These are phyloP conservation scores for Myxozyma udenii DNA, from an alignment of 805 yeast genomes.

Conservation along the genomic window DNA sequence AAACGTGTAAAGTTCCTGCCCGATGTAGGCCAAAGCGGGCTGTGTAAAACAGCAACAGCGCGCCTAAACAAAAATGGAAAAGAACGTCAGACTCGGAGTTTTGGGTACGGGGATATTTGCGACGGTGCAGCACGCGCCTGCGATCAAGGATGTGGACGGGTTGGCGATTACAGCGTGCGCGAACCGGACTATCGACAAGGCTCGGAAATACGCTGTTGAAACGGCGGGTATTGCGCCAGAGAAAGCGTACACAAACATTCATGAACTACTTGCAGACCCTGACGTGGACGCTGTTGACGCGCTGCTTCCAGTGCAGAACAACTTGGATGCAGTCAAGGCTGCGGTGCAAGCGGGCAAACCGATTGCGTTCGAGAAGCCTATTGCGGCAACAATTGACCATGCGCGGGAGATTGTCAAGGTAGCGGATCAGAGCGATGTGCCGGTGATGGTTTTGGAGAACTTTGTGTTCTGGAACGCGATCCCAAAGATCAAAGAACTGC, in stretches of 20 bases:
- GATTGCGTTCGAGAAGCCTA: slow-evolving; percentile 81
- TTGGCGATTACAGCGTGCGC: slow-evolving; percentile 65
- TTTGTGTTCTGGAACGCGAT: slow-evolving; percentile 72
- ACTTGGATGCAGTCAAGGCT: slow-evolving; percentile 60
- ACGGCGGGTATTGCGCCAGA: slow-evolving; percentile 49
- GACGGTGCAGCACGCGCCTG: slow-evolving; percentile 75
- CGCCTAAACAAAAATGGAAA: slow-evolving; percentile 9
- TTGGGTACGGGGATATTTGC: too few relatives aligned
- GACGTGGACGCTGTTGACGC: slow-evolving; percentile 76
- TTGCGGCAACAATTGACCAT: slow-evolving; percentile 77
- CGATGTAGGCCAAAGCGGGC: too few relatives aligned
- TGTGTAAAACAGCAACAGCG: not conserved
- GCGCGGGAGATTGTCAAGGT: slow-evolving; percentile 75
- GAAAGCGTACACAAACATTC: slow-evolving; percentile 59
- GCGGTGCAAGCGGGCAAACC: slow-evolving; percentile 77
- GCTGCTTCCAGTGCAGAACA: slow-evolving; percentile 79
- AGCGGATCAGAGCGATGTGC: slow-evolving; percentile 57
- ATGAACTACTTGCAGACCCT: slow-evolving; percentile 61
- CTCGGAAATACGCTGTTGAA: slow-evolving; percentile 65
- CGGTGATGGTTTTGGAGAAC: slow-evolving; percentile 78
- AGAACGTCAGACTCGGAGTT: too few relatives aligned
- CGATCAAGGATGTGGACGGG: slow-evolving; percentile 46
- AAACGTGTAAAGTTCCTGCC: too few relatives aligned
- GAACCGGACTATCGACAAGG: slow-evolving; percentile 82
- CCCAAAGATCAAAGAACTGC: slow-evolving; percentile 49